Percentiles rank a stretch among this genome's conserved stretches.
These are phyloP conservation scores for Xylaria arbuscula DNA, from an alignment of 2,329 filamentous ascomycete genomes.

Conservation along the genomic window DNA sequence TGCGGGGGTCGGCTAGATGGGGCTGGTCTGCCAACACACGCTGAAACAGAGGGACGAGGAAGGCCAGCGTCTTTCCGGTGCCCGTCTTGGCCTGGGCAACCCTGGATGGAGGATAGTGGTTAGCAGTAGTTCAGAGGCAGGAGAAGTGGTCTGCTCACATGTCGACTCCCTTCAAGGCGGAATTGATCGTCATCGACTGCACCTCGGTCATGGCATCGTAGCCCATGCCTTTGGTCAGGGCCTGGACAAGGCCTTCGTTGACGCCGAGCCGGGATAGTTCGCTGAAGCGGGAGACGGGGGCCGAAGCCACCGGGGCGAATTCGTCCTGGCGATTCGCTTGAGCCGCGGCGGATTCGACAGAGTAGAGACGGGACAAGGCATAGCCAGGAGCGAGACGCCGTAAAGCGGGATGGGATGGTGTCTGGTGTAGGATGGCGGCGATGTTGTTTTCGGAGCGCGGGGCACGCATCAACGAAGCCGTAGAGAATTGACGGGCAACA, in stretches of 20 bases:
- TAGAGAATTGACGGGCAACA: slow-evolving; percentile 45
- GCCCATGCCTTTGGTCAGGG: slow-evolving; percentile 77
- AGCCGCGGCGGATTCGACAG: slow-evolving; percentile 40
- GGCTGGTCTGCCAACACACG: slow-evolving; percentile 76
- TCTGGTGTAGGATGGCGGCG: slow-evolving; percentile 34
- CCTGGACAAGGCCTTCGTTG: slow-evolving; percentile 71
- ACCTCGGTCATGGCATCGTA: slow-evolving; percentile 93
- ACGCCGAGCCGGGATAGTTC: slow-evolving; percentile 64
- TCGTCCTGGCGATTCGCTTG: slow-evolving; percentile 30
- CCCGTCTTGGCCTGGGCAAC: slow-evolving; percentile 96
- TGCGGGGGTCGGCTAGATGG: slow-evolving; percentile 62
- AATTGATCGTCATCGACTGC: slow-evolving; percentile 83
- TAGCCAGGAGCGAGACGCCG: slow-evolving; percentile 34
- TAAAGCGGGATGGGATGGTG: slow-evolving; percentile 20
- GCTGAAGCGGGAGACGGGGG: slow-evolving; percentile 55
- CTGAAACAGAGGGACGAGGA: slow-evolving; percentile 87
- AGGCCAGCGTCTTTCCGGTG: slow-evolving; percentile 95
- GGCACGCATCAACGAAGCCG: slow-evolving; percentile 38
- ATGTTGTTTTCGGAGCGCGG: slow-evolving; percentile 36
- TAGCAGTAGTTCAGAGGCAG: slow-evolving; percentile 18
- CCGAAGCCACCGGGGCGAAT: slow-evolving; percentile 37
- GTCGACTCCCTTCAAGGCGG: slow-evolving; percentile 82
- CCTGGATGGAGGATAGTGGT: slow-evolving; percentile 55
- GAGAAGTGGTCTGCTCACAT: slow-evolving; percentile 67
- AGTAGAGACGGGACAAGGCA: slow-evolving; percentile 42